phyloP scores from a whole-genome alignment of 208 protist species.

The Lotmaria passim region DNA sequence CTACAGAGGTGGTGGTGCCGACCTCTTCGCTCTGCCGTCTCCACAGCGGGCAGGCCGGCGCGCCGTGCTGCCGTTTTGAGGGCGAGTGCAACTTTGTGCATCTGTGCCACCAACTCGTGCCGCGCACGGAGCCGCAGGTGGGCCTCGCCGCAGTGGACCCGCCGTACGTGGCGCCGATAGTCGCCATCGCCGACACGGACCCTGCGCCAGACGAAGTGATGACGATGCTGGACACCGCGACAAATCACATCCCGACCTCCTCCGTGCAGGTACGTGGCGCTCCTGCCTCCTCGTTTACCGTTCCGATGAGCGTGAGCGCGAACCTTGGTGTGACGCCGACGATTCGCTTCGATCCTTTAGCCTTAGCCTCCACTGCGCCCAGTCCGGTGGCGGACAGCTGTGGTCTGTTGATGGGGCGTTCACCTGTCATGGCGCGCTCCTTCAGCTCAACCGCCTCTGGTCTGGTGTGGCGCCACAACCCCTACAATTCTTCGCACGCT shows the following conservation, averaged over 20 bases:
- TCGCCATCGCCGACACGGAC: conserved; percentile 10
- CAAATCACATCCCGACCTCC: conserved; percentile 9
- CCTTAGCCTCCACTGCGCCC: conserved; percentile 45
- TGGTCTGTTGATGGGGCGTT: conserved; percentile 40
- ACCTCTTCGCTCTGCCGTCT: conserved; percentile 71
- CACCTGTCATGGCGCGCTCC: conserved; percentile 53
- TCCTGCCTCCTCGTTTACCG: conserved; percentile 31
- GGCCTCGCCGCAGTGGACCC: conserved; percentile 11
- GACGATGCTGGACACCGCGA: conserved; percentile 4
- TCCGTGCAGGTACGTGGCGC: conserved; percentile 10
- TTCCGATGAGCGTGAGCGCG: conserved; percentile 48
- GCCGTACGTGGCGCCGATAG: conserved; percentile 9
- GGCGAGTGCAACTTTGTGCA: conserved; percentile 87
- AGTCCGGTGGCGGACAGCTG: conserved; percentile 23
- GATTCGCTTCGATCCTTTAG: conserved; percentile 44
- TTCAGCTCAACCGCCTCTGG: conserved; percentile 70
- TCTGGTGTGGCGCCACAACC: conserved; percentile 84
- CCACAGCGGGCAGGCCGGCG: conserved; percentile 49
- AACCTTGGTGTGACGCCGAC: conserved; percentile 41
- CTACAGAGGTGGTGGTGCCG: conserved; percentile 53
- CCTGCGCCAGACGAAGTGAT: conserved; percentile 19
- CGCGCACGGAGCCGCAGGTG: conserved; percentile 17
- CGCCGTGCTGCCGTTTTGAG: conserved; percentile 80
- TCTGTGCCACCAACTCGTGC: conserved; percentile 60
- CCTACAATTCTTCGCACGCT: conserved; percentile 60